Conservation (phyloP, 805 yeast genomes). For the Metschnikowia gelsemii region DNA sequence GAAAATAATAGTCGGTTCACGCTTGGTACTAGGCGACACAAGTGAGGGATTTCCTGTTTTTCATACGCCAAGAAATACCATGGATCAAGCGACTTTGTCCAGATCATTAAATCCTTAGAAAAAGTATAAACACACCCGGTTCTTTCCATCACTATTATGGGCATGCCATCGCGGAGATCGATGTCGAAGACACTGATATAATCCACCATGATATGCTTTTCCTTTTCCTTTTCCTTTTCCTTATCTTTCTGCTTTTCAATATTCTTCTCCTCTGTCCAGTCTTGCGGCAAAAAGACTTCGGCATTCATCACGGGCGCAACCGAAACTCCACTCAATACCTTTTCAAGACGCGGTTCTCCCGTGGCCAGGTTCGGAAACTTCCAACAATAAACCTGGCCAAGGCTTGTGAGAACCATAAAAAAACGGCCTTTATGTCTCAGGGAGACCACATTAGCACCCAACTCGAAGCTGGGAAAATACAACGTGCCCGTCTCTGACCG, state of each 20-base stretch:
- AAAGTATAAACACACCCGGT: constrained; percentile 41
- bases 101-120: constrained; percentile 40
- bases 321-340: constrained; percentile 44
- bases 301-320: constrained; percentile 53
- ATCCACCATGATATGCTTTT: constrained; percentile 9
- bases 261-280: no score
- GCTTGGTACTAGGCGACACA: neutral
- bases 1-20: constrained; percentile 1
- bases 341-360: constrained; percentile 23
- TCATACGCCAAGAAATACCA: constrained; percentile 32
- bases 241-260: constrained; percentile 3
- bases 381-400: constrained; percentile 55
- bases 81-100: constrained; percentile 51
- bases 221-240: no score
- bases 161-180: constrained; percentile 37
- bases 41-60: constrained; percentile 1
- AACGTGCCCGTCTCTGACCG: constrained; percentile 46
- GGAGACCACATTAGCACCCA: constrained; percentile 48
- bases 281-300: constrained; percentile 18
- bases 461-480: constrained; percentile 48
- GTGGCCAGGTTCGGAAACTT: constrained; percentile 28
- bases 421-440: constrained; percentile 33
- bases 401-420: constrained; percentile 47
- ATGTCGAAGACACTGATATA: constrained; percentile 30
- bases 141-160: constrained; percentile 40